A percentile compares a stretch with the other conserved stretches of the same genome.
Evolutionary conservation across 1,284 basidiomycete genomes (phyloP).

Genomic region (Baeospora myosura): DNA sequence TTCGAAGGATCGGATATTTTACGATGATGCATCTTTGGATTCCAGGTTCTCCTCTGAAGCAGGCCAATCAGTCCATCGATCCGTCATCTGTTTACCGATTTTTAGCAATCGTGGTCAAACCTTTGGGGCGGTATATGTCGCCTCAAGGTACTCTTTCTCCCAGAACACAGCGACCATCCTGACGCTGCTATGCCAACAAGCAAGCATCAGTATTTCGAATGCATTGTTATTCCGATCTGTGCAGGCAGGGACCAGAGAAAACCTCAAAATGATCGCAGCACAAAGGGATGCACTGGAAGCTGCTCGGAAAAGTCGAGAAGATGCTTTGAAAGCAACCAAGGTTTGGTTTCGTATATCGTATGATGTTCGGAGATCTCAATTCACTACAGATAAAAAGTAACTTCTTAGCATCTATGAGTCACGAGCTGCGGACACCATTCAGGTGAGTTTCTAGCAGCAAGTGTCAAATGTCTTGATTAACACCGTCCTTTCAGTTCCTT

Average conservation of each 20-base stretch:
- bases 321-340: constrained; percentile 66
- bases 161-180: constrained; percentile 53
- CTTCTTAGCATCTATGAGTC: constrained; percentile 69
- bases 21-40: constrained; percentile 54
- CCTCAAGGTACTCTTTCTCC: constrained; percentile 57
- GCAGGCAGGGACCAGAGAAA: constrained; percentile 61
- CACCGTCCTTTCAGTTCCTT: constrained; percentile 48
- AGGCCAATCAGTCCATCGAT: constrained; percentile 46
- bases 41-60: constrained; percentile 62
- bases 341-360: constrained; percentile 20
- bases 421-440: constrained; percentile 65
- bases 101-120: constrained; percentile 68
- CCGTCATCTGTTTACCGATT: constrained; percentile 62
- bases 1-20: constrained; percentile 51
- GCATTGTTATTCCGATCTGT: constrained; percentile 67
- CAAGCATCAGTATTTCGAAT: constrained; percentile 65
- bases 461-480: constrained; percentile 1
- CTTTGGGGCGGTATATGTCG: constrained; percentile 46
- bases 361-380: background rate
- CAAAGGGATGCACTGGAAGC: constrained; percentile 61
- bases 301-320: constrained; percentile 59
- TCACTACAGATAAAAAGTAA: constrained; percentile 60
- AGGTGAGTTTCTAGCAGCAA: too few relatives aligned
- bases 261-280: constrained; percentile 65
- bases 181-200: constrained; percentile 63